Percentiles rank a stretch among this genome's conserved stretches.
Evolutionary conservation across 306 rosid genomes (phyloP).

Genomic region (Sesbania bispinosa): DNA sequence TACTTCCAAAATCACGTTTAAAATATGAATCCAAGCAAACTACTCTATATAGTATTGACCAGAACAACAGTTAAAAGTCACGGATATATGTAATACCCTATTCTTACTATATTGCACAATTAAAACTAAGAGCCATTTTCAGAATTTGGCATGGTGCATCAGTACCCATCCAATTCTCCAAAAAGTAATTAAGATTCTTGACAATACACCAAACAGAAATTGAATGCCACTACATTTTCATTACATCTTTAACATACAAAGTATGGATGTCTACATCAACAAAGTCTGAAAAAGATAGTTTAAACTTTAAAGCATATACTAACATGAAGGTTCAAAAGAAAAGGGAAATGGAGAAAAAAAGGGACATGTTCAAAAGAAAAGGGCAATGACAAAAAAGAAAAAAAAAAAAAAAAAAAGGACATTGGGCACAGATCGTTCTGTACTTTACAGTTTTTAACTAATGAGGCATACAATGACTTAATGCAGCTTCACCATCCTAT

Average conservation of each 20-base stretch:
- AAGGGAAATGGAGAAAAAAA: background rate
- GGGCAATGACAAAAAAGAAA: background rate
- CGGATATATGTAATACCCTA: no score
- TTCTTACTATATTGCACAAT: no score
- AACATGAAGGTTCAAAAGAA: conserved; percentile 8
- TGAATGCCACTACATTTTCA: conserved; percentile 27
- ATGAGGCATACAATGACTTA: conserved; percentile 41
- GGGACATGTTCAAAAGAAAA: background rate
- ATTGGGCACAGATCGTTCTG: conserved; percentile 21
- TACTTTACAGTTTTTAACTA: conserved; percentile 32
- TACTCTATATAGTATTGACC: no score
- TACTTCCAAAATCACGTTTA: no score
- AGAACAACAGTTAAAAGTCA: no score
- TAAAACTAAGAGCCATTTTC: no score
- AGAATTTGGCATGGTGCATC: background rate
- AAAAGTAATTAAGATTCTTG: background rate
- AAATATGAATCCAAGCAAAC: no score
- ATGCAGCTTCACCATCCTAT: conserved; percentile 52
- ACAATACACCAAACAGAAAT: background rate
- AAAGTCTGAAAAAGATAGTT: conserved; percentile 28
- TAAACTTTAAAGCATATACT: conserved; percentile 29
- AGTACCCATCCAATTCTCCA: background rate
- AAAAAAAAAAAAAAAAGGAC: background rate
- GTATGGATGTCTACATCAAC: conserved; percentile 30
- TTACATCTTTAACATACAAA: conserved; percentile 27